phyloP scores from a whole-genome alignment of 2,329 filamentous ascomycete genomes.

The Colletotrichum higginsianum region DNA sequence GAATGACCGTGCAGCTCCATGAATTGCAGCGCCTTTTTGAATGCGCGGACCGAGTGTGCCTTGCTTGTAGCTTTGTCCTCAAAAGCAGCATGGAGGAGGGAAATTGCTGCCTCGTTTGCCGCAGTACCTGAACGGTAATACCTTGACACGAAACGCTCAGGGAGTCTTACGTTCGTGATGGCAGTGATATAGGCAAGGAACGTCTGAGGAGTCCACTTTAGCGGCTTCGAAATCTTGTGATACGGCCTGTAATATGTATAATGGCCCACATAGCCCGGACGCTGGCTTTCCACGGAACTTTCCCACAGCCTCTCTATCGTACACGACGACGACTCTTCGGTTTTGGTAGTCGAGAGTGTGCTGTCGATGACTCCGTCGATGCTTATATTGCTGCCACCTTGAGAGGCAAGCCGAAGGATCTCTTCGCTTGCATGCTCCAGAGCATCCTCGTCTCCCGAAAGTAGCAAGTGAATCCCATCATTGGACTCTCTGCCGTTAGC shows the following conservation, averaged over 20 bases:
- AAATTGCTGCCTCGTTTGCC: slow-evolving; percentile 57
- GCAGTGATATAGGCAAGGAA: slow-evolving; percentile 60
- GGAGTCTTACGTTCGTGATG: slow-evolving; percentile 57
- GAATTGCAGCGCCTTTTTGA: slow-evolving; percentile 62
- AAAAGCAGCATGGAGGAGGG: slow-evolving; percentile 57
- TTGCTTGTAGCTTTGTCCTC: slow-evolving; percentile 51
- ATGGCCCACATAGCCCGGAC: slow-evolving; percentile 2
- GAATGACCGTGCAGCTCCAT: slow-evolving; percentile 51
- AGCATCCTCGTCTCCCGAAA: slow-evolving; percentile 37
- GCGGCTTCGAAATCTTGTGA: slow-evolving; percentile 57
- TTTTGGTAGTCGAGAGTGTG: background rate
- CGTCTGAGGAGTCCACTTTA: slow-evolving; percentile 57
- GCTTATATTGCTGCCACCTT: background rate
- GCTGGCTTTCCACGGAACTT: slow-evolving; percentile 13
- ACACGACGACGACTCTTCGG: background rate
- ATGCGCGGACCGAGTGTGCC: slow-evolving; percentile 55
- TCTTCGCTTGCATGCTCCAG: slow-evolving; percentile 32
- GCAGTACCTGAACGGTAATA: slow-evolving; percentile 53
- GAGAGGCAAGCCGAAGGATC: slow-evolving; percentile 21
- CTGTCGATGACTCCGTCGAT: slow-evolving; percentile 19
- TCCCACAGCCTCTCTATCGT: slow-evolving; percentile 21
- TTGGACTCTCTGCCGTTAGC: background rate
- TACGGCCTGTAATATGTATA: slow-evolving; percentile 46
- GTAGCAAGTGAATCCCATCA: slow-evolving; percentile 11
- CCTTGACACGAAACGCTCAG: slow-evolving; percentile 49